phyloP scores from a whole-genome alignment of 164 flowering plant species.

The Stephania japonica region DNA sequence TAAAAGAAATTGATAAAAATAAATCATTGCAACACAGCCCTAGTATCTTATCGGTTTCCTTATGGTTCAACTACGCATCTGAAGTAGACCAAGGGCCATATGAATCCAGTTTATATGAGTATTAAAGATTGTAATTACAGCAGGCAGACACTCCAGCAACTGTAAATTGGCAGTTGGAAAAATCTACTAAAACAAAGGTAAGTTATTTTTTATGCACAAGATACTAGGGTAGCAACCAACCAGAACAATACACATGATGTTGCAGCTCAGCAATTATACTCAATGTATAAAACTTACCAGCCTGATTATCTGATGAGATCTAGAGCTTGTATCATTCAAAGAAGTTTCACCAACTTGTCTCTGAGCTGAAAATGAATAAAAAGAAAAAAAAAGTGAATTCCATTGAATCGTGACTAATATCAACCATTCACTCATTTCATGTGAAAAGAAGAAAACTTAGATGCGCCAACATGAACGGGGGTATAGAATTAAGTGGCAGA shows the following conservation, averaged over 20 bases:
- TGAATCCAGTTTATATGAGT: background rate
- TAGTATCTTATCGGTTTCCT: conserved; percentile 1
- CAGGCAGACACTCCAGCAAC: background rate
- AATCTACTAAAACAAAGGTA: background rate
- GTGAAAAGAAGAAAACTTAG: background rate
- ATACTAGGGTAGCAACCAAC: background rate
- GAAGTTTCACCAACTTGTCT: conserved; percentile 93
- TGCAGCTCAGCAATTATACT: background rate
- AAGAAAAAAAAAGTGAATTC: background rate
- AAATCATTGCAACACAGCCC: background rate
- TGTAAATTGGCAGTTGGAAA: background rate
- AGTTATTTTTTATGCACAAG: background rate
- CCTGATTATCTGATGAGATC: conserved; percentile 84
- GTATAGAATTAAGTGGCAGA: background rate
- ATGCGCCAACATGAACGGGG: background rate
- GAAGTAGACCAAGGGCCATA: background rate
- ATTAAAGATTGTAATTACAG: background rate
- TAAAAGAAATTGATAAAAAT: background rate
- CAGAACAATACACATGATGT: background rate
- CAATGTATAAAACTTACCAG: conserved; percentile 44
- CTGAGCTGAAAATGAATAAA: conserved; percentile 58
- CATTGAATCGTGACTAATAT: background rate
- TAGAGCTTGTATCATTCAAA: conserved; percentile 67
- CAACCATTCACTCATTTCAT: background rate
- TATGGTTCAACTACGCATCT: background rate